Conservation (phyloP, 1,139 yeast species). For the Candida freyschussii region DNA sequence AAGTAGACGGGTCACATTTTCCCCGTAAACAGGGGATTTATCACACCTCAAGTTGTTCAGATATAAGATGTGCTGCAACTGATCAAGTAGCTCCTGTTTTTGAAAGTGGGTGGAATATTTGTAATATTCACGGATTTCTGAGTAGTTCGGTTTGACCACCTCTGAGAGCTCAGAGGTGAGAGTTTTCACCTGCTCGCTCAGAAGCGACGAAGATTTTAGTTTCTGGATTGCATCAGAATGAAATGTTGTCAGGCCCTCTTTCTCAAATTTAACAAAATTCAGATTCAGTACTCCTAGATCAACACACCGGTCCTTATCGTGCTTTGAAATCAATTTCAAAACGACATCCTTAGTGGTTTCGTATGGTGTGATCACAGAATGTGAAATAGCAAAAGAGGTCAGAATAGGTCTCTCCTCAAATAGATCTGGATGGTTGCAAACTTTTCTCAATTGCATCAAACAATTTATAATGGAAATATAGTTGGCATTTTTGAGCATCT, state of each 20-base stretch:
- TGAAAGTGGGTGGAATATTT: conserved; percentile 48
- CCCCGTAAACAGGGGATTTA: conserved; percentile 54
- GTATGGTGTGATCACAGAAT: conserved; percentile 54
- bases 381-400: conserved; percentile 77
- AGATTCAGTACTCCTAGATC: conserved; percentile 61
- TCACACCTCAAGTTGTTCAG: conserved; percentile 61
- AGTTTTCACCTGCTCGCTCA: conserved; percentile 40
- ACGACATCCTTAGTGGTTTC: conserved; percentile 41
- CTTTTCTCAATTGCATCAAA: conserved; percentile 95
- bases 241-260: conserved; percentile 37
- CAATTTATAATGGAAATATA: conserved; percentile 93
- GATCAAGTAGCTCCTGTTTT: conserved; percentile 45
- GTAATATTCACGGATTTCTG: conserved; percentile 58
- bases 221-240: conserved; percentile 41
- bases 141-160: conserved; percentile 36
- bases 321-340: conserved; percentile 33
- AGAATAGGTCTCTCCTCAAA: conserved; percentile 94
- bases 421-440: conserved; percentile 94
- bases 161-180: conserved; percentile 31
- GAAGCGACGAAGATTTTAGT: conserved; percentile 27
- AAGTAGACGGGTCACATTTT: conserved; percentile 34
- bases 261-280: conserved; percentile 46
- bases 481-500: conserved; percentile 91
- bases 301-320: conserved; percentile 31
- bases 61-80: conserved; percentile 54